A percentile compares a stretch with the other conserved stretches of the same genome.
Evolutionary conservation across 805 yeast species (phyloP).

Genomic region (Yamadazyma olivae): DNA sequence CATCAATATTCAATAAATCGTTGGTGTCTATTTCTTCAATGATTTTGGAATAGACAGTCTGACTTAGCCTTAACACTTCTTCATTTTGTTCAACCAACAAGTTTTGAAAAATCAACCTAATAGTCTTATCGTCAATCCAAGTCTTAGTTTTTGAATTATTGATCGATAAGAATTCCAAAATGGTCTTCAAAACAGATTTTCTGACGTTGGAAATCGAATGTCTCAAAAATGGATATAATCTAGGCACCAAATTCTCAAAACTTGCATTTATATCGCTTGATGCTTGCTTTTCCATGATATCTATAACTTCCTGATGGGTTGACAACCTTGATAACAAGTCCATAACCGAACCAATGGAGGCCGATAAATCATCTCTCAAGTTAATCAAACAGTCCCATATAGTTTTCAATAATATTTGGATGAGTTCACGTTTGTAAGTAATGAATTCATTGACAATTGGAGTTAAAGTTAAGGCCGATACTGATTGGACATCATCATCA

Average conservation of each 20-base stretch:
- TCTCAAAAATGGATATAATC: slow-evolving; percentile 86
- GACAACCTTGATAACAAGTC: slow-evolving; percentile 87
- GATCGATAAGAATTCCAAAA: slow-evolving; percentile 68
- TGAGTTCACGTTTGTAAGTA: slow-evolving; percentile 50
- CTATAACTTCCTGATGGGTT: slow-evolving; percentile 73
- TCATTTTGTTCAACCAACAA: slow-evolving; percentile 83
- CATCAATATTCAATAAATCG: slow-evolving; percentile 42
- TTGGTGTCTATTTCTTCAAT: slow-evolving; percentile 42
- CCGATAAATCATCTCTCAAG: slow-evolving; percentile 87
- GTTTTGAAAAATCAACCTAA: slow-evolving; percentile 82
- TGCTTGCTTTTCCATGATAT: slow-evolving; percentile 65
- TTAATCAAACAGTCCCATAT: slow-evolving; percentile 90
- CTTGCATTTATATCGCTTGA: slow-evolving; percentile 48
- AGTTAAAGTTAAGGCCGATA: slow-evolving; percentile 86
- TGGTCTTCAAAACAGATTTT: slow-evolving; percentile 78
- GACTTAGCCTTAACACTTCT: slow-evolving; percentile 64
- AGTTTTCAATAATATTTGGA: slow-evolving; percentile 53
- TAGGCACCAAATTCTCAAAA: slow-evolving; percentile 78
- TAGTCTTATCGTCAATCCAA: slow-evolving; percentile 77
- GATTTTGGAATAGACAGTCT: slow-evolving; percentile 55
- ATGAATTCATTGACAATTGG: slow-evolving; percentile 91
- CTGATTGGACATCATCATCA: slow-evolving; percentile 96
- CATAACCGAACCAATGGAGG: slow-evolving; percentile 95
- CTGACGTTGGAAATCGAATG: slow-evolving; percentile 93
- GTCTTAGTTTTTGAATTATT: slow-evolving; percentile 48